A percentile compares a stretch with the other conserved stretches of the same genome.
Conservation (phyloP, 345 rosid species). For the Kernera saxatilis region DNA sequence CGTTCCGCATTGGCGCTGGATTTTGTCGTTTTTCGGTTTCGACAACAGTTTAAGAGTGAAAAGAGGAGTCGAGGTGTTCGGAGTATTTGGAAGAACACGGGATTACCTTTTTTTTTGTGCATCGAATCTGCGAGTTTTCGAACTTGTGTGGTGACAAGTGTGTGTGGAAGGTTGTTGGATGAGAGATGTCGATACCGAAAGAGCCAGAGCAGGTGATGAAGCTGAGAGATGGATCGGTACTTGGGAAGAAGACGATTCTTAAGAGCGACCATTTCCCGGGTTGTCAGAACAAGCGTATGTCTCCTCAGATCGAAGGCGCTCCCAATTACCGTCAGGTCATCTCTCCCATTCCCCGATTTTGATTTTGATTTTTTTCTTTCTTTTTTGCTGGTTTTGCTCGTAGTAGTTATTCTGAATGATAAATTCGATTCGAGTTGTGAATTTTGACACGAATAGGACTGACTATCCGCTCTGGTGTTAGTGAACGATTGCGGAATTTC, state of each 20-base stretch:
- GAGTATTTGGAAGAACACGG: not conserved
- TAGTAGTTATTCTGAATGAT: not conserved
- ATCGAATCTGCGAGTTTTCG: not conserved
- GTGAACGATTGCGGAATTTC: not conserved
- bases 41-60: slow-evolving; percentile 7
- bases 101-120: not conserved
- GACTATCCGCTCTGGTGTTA: not conserved
- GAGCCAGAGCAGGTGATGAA: slow-evolving; percentile 93
- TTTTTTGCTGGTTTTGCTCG: not conserved
- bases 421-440: not conserved
- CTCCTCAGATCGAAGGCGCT: slow-evolving; percentile 95
- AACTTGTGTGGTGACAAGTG: not conserved
- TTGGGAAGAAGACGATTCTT: slow-evolving; percentile 95
- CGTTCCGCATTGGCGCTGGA: slow-evolving; percentile 19
- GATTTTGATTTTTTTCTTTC: not conserved
- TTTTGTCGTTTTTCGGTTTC: not conserved
- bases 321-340: slow-evolving; percentile 96
- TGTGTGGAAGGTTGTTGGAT: not conserved
- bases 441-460: not conserved
- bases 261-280: slow-evolving; percentile 99
- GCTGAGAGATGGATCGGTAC: slow-evolving; percentile 87
- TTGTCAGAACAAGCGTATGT: slow-evolving; percentile 90
- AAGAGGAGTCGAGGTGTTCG: not conserved
- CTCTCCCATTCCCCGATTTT: not conserved
- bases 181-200: slow-evolving; percentile 68